phyloP scores from a whole-genome alignment of 2,329 filamentous ascomycete genomes.

The Fusarium sp. region DNA sequence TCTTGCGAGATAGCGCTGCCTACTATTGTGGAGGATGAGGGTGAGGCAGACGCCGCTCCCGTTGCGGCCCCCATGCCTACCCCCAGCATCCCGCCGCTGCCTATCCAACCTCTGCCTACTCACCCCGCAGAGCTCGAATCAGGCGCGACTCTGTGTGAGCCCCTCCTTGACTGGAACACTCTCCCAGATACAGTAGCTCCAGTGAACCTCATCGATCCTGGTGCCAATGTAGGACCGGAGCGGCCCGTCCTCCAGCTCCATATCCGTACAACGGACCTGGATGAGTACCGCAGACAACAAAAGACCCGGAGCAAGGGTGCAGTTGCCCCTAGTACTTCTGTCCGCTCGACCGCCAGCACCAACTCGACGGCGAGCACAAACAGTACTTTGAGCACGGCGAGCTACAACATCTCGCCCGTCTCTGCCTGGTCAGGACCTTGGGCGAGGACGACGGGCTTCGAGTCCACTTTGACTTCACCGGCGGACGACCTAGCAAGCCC shows the following conservation, averaged over 20 bases:
- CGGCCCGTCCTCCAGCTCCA: conserved; percentile 55
- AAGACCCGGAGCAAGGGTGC: conserved; percentile 54
- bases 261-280: conserved; percentile 54
- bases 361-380: conserved; percentile 52
- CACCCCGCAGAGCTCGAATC: conserved; percentile 44
- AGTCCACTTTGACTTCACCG: conserved; percentile 61
- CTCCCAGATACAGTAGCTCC: conserved; percentile 41
- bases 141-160: conserved; percentile 31
- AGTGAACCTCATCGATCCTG: conserved; percentile 39
- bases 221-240: conserved; percentile 27
- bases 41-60: conserved; percentile 37
- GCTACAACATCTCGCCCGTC: conserved; percentile 60
- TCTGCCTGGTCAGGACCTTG: conserved; percentile 57
- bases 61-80: conserved; percentile 22
- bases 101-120: conserved; percentile 36
- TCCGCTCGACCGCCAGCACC: conserved; percentile 58
- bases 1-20: conserved; percentile 57
- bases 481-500: conserved; percentile 54
- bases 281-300: conserved; percentile 46
- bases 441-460: conserved; percentile 54
- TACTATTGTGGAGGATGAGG: conserved; percentile 44
- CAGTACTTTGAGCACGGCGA: conserved; percentile 54
- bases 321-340: conserved; percentile 61
- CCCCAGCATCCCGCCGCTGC: conserved; percentile 35
- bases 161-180: conserved; percentile 46